Conservation (phyloP, 768 basidiomycete genomes). For the Clavaria fumosa region DNA sequence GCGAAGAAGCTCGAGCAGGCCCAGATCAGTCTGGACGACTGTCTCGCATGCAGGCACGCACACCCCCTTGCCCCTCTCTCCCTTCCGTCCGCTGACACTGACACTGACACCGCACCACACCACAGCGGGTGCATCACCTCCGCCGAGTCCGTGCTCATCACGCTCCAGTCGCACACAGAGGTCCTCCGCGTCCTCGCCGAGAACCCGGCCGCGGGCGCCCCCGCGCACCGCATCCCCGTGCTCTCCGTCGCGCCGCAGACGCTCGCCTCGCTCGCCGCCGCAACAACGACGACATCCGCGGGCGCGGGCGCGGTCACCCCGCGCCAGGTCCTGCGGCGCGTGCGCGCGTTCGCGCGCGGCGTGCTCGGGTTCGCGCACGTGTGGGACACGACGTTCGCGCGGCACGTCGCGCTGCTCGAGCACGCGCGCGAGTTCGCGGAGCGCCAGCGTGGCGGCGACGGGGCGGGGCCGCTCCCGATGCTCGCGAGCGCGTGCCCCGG, state of each 20-base stretch:
- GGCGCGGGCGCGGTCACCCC: slow-evolving; percentile 30
- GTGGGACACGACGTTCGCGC: slow-evolving; percentile 90
- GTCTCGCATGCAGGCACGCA: slow-evolving; percentile 89
- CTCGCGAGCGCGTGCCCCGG: slow-evolving; percentile 94
- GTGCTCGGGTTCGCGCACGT: slow-evolving; percentile 67
- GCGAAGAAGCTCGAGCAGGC: slow-evolving; percentile 74
- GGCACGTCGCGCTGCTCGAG: slow-evolving; percentile 73
- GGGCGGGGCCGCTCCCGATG: slow-evolving; percentile 48
- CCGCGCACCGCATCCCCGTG: slow-evolving; percentile 41
- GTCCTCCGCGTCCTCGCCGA: slow-evolving; percentile 63
- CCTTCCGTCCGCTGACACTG: background rate
- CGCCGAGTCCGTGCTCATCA: slow-evolving; percentile 93
- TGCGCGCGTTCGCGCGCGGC: slow-evolving; percentile 51
- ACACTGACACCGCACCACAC: background rate
- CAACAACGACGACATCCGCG: slow-evolving; percentile 40
- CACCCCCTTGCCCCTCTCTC: background rate
- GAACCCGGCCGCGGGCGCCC: slow-evolving; percentile 25
- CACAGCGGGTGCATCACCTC: slow-evolving; percentile 93
- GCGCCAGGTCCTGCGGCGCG: slow-evolving; percentile 48
- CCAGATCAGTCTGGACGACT: slow-evolving; percentile 93
- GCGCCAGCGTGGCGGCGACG: slow-evolving; percentile 28
- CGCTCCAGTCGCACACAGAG: slow-evolving; percentile 87
- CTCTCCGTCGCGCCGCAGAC: slow-evolving; percentile 84
- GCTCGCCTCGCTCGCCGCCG: slow-evolving; percentile 65
- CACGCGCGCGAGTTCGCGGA: slow-evolving; percentile 72